Evolutionary conservation across 73 alveolate genomes (phyloP), one percentile per base, ranked within the genome.

Genomic region (Paramecium caudatum): DNA sequence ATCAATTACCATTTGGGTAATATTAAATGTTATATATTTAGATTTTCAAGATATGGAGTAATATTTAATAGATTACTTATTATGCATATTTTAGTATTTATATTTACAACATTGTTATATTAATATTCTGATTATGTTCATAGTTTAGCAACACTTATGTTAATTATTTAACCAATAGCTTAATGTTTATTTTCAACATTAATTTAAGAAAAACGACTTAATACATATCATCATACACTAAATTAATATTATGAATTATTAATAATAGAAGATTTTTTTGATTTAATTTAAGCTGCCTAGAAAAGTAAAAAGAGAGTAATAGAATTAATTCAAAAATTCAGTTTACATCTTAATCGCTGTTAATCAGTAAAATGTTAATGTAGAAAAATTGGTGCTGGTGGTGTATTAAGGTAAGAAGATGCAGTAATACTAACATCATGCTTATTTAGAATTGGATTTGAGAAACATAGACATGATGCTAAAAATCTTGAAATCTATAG

Each of bases 1-100:
- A 32, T 5, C 33, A 65, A 65, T 65, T 65, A 65, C 83, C 83
- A 13, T 65, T 65, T 65, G 83, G 83, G 83, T 65, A 65, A 0
- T 13, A 21, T 16, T 23, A 19, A 4, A 27, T 23, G 9, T 10
- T 27, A 27, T 27, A 55, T 5, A 9, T 21, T 55, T 55, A 55
- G 80, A 27, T 55, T 55, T 10, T 55, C 80, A 7, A 55, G 30
- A 21, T 55, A 55, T 10, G 23, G 46, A 8, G 30, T 17, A 8
- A 27, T 55, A 6, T 55, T 27, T 21, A 55, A 55, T 55, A 23
- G 80, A 55, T 21, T 55, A 55, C 30, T 55, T 27, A 21, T 55
- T 4, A 55, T 55, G 80, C 80, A 55, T 55, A 55, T 55, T 10
- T 10, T 55, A 27, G 8, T 55, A 7, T 55, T 3, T 55, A 55